phyloP scores from a whole-genome alignment of 345 rosid species.

The Heritiera fomes region DNA sequence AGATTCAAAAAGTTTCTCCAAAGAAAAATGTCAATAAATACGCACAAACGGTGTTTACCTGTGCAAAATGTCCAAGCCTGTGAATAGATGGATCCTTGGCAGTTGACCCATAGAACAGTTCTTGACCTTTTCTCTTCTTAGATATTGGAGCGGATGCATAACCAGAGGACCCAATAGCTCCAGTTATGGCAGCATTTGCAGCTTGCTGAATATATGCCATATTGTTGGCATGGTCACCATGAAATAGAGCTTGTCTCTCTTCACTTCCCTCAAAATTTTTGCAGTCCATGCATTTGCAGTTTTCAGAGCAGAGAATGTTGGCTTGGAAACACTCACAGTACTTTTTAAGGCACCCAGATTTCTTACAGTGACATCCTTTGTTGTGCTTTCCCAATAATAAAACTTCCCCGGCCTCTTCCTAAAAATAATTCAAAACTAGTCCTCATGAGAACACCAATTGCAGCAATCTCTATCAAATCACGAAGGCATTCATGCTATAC shows the following conservation, averaged over 20 bases:
- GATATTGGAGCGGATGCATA: constrained; percentile 73
- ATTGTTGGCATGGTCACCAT: constrained; percentile 87
- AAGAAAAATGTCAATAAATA: not conserved
- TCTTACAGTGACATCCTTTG: constrained; percentile 99
- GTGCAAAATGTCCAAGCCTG: constrained; percentile 67
- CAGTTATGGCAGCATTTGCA: constrained; percentile 99
- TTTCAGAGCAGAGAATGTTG: constrained; percentile 94
- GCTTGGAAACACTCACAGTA: constrained; percentile 99
- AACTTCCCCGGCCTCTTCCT: constrained; percentile 87
- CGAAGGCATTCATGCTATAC: not conserved
- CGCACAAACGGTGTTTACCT: constrained; percentile 44
- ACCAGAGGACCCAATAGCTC: constrained; percentile 96
- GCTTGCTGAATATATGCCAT: constrained; percentile 94
- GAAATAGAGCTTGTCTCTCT: constrained; percentile 95
- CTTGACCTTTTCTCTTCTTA: constrained; percentile 86
- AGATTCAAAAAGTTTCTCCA: not conserved
- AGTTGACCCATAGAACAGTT: constrained; percentile 58
- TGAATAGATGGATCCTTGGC: constrained; percentile 53
- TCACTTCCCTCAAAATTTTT: constrained; percentile 98
- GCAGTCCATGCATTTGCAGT: constrained; percentile 97
- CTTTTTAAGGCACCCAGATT: constrained; percentile 97
- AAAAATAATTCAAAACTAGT: constrained; percentile 20
- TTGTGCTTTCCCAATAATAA: constrained; percentile 82
- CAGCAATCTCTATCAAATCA: constrained; percentile 4
- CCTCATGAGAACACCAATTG: not conserved